These are phyloP conservation scores for Bacterosira constricta DNA, from an alignment of 108 stramenopile genomes.

Conservation along the genomic window DNA sequence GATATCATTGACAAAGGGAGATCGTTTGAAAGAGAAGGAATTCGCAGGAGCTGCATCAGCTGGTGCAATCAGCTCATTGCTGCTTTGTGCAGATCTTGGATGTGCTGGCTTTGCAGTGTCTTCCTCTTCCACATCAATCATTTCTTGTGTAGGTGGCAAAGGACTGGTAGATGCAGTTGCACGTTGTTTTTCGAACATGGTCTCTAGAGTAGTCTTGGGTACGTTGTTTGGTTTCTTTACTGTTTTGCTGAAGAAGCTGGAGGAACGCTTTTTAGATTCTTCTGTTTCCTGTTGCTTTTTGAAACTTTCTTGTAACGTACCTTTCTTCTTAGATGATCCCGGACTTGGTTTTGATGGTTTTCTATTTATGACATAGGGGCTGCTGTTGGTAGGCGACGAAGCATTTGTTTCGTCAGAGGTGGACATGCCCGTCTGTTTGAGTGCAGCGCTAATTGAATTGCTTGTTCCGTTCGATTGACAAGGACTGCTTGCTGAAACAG, in stretches of 20 bases:
- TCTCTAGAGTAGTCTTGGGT: conserved; percentile 16
- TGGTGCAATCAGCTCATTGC: too few relatives aligned
- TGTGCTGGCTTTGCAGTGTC: neutral
- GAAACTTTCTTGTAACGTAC: conserved; percentile 26
- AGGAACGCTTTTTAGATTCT: neutral
- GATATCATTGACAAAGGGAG: neutral
- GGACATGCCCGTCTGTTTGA: neutral
- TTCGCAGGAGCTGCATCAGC: neutral
- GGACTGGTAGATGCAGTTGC: conserved; percentile 8
- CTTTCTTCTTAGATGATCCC: neutral
- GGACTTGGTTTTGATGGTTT: neutral
- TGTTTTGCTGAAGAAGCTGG: conserved; percentile 5
- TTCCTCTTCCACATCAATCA: neutral
- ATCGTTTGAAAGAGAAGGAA: neutral
- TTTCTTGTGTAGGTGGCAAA: neutral
- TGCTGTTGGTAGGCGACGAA: neutral
- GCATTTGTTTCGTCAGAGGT: conserved; percentile 2
- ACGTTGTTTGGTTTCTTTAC: conserved; percentile 4
- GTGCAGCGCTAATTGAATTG: neutral
- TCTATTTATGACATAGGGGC: neutral
- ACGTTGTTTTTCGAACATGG: conserved; percentile 43
- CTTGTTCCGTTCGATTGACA: neutral
- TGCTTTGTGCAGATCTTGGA: too few relatives aligned
- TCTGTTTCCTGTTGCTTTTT: conserved; percentile 7
- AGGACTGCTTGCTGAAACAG: neutral